Evolutionary conservation across 768 basidiomycete species (phyloP), one percentile per base, ranked within the genome.

Genomic region (Mycena floridula): DNA sequence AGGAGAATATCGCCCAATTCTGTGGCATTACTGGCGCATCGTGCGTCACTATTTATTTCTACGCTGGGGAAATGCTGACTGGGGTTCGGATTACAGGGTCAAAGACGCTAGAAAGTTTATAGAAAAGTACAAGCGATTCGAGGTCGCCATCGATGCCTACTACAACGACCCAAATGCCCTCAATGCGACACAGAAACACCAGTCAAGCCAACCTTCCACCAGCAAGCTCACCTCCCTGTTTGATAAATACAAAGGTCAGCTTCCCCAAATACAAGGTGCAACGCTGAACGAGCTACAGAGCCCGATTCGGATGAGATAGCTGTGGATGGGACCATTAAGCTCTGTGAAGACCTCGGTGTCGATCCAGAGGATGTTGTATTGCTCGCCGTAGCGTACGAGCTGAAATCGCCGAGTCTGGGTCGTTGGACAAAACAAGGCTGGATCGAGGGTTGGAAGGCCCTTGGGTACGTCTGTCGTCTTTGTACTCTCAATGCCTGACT

Each of bases 321-420:
- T 3, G 74, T 89, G 22, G 81, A 91, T 47, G 91, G 90, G 0
- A 93, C 92, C 16, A 79, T 91, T 61, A 72, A 67, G 57, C 65
- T 92, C 37, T 89, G 90, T 49, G 66, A 76, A 52, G 87, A 87
- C 53, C 66, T 89, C 1, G 65, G 57, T 1, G 79, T 88, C 13
- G 68, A 87, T 52, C 85, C 83, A 1, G 88, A 89, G 50, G 87
- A 93, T 54, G 82, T 88, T 20, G 87, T 90, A 7, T 67, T 94
- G 42, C 74, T 94, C 35, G 79, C 85, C 5, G 67, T 95, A 30
- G 91, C 90, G 7, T 89, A 73, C 54, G 87, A 91, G 54, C 73
- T 91, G 21, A 82, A 85, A 56, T 86, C 86, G 4, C 85, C 84
- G 0, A 55, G 66, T 47, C 67, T 94, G 42, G 89, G 86, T 2